Evolutionary conservation across 345 rosid genomes (phyloP).

Genomic region (Passiflora organensis): DNA sequence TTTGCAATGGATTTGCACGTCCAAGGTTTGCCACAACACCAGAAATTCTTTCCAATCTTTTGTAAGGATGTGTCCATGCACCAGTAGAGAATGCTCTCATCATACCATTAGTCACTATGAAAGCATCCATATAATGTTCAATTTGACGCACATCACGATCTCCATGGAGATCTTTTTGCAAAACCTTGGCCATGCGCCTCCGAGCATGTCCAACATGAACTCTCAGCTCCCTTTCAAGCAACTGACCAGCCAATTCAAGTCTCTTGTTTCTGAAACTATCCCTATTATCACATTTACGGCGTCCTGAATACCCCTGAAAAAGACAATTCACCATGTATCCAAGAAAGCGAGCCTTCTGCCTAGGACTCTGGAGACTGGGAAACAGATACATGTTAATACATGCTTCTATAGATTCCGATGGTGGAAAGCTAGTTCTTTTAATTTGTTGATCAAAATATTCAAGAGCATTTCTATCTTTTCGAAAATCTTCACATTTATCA

Average conservation of each 20-base stretch:
- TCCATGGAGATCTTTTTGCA: constrained; percentile 72
- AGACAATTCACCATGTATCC: constrained; percentile 92
- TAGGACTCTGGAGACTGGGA: constrained; percentile 50
- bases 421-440: constrained; percentile 61
- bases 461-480: constrained; percentile 42
- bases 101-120: constrained; percentile 81
- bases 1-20: constrained; percentile 83
- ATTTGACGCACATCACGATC: constrained; percentile 53
- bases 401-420: constrained; percentile 51
- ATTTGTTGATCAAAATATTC: constrained; percentile 32
- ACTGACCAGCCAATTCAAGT: constrained; percentile 76
- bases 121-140: constrained; percentile 83
- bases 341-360: constrained; percentile 75
- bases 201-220: constrained; percentile 74
- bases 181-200: constrained; percentile 58
- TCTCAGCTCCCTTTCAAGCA: constrained; percentile 78
- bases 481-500: constrained; percentile 44
- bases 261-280: constrained; percentile 87
- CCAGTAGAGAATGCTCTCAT: constrained; percentile 97
- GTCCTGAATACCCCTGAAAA: constrained; percentile 59
- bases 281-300: constrained; percentile 69
- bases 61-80: constrained; percentile 89
- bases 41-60: constrained; percentile 75
- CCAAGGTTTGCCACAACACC: constrained; percentile 90
- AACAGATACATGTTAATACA: constrained; percentile 56